phyloP scores from a whole-genome alignment of 495 filamentous ascomycete species.

The Penicillium ochrochloron region DNA sequence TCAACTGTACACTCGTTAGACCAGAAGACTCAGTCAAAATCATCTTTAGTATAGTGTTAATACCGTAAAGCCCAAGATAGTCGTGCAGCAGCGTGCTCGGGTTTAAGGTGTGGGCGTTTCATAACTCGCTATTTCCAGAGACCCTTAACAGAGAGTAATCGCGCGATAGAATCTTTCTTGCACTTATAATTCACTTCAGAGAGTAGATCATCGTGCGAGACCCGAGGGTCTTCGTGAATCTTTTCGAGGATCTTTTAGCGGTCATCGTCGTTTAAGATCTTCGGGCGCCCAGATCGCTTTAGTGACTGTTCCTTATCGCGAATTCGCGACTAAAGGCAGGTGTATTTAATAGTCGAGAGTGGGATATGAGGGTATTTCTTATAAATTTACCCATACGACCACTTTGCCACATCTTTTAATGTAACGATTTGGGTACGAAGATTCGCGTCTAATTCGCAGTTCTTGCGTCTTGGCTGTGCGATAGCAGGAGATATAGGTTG shows the following conservation, averaged over 20 bases:
- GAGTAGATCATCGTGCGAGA: slow-evolving; percentile 6
- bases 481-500: neutral
- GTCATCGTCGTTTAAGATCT: neutral
- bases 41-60: slow-evolving; percentile 14
- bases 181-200: slow-evolving; percentile 7
- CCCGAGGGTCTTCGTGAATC: slow-evolving; percentile 4
- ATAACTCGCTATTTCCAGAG: slow-evolving; percentile 11
- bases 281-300: slow-evolving; percentile 5
- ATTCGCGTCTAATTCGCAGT: neutral
- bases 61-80: slow-evolving; percentile 6
- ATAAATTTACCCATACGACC: neutral
- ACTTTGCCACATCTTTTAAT: neutral
- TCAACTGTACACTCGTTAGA: slow-evolving; percentile 22
- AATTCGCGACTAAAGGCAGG: neutral
- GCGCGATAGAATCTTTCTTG: slow-evolving; percentile 9
- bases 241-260: slow-evolving; percentile 6
- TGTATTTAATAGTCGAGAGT: neutral
- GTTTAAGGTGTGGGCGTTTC: slow-evolving; percentile 5
- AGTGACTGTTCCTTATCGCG: neutral
- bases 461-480: neutral
- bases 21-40: slow-evolving; percentile 17
- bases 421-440: neutral
- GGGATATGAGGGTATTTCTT: neutral
- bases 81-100: neutral
- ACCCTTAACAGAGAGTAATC: neutral